Evolutionary conservation across 768 basidiomycete species (phyloP), one percentile per base, ranked within the genome.

Genomic region (Russula sp.): DNA sequence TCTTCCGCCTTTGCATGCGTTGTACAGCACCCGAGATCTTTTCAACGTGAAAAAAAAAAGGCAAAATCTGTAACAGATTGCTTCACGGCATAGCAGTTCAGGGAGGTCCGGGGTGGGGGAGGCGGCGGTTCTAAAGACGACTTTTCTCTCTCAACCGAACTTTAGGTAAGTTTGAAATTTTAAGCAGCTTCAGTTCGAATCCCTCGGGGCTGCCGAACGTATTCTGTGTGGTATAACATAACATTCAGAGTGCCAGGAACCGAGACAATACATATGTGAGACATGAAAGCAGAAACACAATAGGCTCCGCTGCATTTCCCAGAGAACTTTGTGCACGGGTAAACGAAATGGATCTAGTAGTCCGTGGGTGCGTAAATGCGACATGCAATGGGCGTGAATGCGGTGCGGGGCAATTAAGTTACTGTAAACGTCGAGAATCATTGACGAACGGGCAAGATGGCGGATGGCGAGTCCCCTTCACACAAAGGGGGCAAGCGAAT

Each of bases 301-400:
- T 51, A 42, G 27, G 32, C 44, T 50, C 44, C 47, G 39, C 37
- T 37, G 40, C n/a, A 37, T 60, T 53, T 37, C 44, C 51, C 14
- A 44, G 51, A 31, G 13, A 47, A 13, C 35, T 47, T 32, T 42
- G 42, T 32, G 42, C 32, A 37, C 47, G 13, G 40, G 57, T 10
- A 27, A 48, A 63, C 10, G 48, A 47, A 40, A 48, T n/a, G 49
- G 54, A 31, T 58, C 22, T 20, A 11, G 6, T 20, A 37, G 44
- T 63, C 56, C 62, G 62, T 59, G 57, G 39, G 8, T 11, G 44
- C 31, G 48, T 64, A 31, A 40, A 61, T 47, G 22, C 11, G 42
- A n/a, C 31, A 44, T 42, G 31, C 14, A 20, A 60, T 27, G 59
- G 44, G 34, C 55, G 61, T 44, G 40, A 42, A 54, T 59, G 49